These are phyloP conservation scores for Kalmanozyma brasiliensis DNA, from an alignment of 1,284 basidiomycete species.

Conservation along the genomic window DNA sequence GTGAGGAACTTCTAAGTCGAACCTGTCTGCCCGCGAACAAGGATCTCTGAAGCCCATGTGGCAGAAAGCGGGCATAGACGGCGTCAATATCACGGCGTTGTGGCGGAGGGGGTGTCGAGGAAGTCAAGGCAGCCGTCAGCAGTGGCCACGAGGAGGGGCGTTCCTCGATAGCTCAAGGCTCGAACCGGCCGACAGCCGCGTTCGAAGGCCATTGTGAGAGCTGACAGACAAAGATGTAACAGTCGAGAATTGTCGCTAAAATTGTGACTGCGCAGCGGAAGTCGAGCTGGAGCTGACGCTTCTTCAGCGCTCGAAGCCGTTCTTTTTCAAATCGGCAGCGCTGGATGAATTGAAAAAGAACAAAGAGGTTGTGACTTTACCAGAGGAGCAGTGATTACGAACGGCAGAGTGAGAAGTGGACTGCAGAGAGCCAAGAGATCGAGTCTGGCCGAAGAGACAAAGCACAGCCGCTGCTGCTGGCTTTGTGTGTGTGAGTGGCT, in stretches of 20 bases:
- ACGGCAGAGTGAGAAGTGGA: too few relatives aligned
- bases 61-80: background rate
- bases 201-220: too few relatives aligned
- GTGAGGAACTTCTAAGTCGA: too few relatives aligned
- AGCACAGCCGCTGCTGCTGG: background rate
- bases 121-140: too few relatives aligned
- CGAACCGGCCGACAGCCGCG: slow-evolving; percentile 14
- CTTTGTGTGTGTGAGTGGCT: too few relatives aligned
- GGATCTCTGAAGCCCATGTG: slow-evolving; percentile 9
- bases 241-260: too few relatives aligned
- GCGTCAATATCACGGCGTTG: slow-evolving; percentile 5
- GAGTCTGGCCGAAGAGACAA: slow-evolving; percentile 2
- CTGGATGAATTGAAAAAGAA: slow-evolving; percentile 6
- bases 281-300: background rate
- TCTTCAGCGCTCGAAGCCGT: too few relatives aligned
- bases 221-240: too few relatives aligned
- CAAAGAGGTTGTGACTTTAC: too few relatives aligned
- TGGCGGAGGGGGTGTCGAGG: background rate
- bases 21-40: background rate
- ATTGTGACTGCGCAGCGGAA: too few relatives aligned
- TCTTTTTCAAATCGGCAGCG: slow-evolving; percentile 1
- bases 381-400: slow-evolving; percentile 5
- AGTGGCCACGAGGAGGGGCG: too few relatives aligned
- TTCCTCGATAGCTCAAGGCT: background rate
- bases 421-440: slow-evolving; percentile 17